Base-by-base conservation (phyloP, 2,329 filamentous ascomycete species). In the Aspergillus quadrilineatus region DNA sequence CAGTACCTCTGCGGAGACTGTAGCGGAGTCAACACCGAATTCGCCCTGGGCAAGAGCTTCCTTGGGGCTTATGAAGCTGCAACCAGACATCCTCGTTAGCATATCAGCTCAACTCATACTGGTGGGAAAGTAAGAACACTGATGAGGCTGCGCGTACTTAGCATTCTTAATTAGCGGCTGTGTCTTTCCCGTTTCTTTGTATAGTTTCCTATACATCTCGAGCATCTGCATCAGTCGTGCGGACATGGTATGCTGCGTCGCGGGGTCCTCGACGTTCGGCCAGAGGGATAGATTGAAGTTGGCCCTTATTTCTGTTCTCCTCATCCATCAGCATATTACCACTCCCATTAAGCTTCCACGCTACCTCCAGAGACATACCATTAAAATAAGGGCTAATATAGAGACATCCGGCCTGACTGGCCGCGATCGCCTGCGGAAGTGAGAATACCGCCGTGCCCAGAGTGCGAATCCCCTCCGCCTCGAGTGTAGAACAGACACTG, bases 361-460 rank as follows among this genome's bases (percentile, higher is more conserved):
- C 22, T 22, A 3, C 2, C 22, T 22, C 22, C 3, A 22, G 22
- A 22, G 3, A 53, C 56, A 75, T 15, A 50, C 75, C 74, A 54
- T 81, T 81, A 50, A 74, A 80, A 55, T 82, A 81, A 2, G 79
- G 79, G 61, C 77, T 80, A 63, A 81, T 78, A 53, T 75, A 80
- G 2, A 79, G 66, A 63, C 76, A 78, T 1, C 73, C 71, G 0
- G 79, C 78, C 60, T 82, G 79, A 45, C 77, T 80, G 39, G 74
- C 76, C 3, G 79, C 78, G 55, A 82, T 77, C 3, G 79, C 80
- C 63, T 82, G 79, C 0, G 74, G 63, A 1, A 82, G 69, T 43
- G 74, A 72, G 57, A 82, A 80, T 1, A 81, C 61, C 0, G 79
- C 72, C 0, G 79, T 82, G 0, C 77, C 78, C 1, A 81, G 69